A percentile compares a stretch with the other conserved stretches of the same genome.
phyloP scores from a whole-genome alignment of 2,329 filamentous ascomycete species.

The Cercospora zeina region DNA sequence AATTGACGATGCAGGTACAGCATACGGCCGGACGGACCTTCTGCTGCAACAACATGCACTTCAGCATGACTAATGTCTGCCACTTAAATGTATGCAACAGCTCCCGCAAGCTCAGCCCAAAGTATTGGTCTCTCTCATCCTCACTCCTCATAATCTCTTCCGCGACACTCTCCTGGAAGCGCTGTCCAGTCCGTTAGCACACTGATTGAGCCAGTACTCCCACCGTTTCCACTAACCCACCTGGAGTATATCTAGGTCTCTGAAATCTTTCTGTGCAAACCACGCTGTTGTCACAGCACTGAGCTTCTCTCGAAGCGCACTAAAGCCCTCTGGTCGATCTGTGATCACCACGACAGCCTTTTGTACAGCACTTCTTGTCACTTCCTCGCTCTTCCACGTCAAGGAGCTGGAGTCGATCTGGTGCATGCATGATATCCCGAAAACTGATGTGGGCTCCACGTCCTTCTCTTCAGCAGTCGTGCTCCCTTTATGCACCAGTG shows the following conservation, averaged over 20 bases:
- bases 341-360: constrained; percentile 97
- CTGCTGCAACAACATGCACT: constrained; percentile 88
- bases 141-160: constrained; percentile 62
- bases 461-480: constrained; percentile 21
- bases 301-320: constrained; percentile 83
- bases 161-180: constrained; percentile 85
- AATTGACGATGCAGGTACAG: neutral
- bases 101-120: constrained; percentile 68
- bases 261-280: constrained; percentile 95
- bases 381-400: constrained; percentile 76
- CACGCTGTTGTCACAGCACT: constrained; percentile 90
- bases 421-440: constrained; percentile 92
- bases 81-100: constrained; percentile 92
- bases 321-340: constrained; percentile 85
- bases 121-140: constrained; percentile 77
- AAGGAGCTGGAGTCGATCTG: constrained; percentile 81
- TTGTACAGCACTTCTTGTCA: constrained; percentile 96
- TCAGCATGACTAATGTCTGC: constrained; percentile 90
- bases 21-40: constrained; percentile 62
- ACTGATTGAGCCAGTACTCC: constrained; percentile 4
- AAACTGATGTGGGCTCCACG: constrained; percentile 58
- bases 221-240: constrained; percentile 39
- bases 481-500: constrained; percentile 60
- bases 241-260: constrained; percentile 83
- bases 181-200: constrained; percentile 46